Percentiles rank a stretch among this genome's conserved stretches.
phyloP scores from a whole-genome alignment of 73 alveolate species.

The Paramecium octaurelia region DNA sequence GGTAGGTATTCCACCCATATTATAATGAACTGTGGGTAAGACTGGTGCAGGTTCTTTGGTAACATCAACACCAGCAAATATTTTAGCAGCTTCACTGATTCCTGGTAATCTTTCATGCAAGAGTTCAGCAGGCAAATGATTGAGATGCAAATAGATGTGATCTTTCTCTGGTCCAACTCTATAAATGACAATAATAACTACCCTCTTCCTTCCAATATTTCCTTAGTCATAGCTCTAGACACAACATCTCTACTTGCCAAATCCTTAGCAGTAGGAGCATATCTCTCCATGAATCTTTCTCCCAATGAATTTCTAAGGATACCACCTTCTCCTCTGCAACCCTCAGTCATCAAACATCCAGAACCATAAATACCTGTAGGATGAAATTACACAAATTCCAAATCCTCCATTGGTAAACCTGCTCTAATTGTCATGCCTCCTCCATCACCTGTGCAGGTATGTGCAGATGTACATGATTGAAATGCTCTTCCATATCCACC shows the following conservation, averaged over 20 bases:
- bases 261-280: slow-evolving; percentile 77
- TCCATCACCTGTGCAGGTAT: slow-evolving; percentile 97
- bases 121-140: slow-evolving; percentile 83
- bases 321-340: slow-evolving; percentile 98
- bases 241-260: slow-evolving; percentile 96
- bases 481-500: slow-evolving; percentile 54
- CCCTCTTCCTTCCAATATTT: slow-evolving; percentile 64
- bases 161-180: slow-evolving; percentile 89
- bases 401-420: slow-evolving; percentile 89
- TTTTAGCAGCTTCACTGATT: slow-evolving; percentile 94
- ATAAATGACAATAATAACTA: background rate
- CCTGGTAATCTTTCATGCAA: slow-evolving; percentile 95
- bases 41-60: slow-evolving; percentile 98
- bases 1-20: slow-evolving; percentile 99
- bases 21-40: slow-evolving; percentile 99
- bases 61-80: slow-evolving; percentile 97
- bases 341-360: slow-evolving; percentile 97
- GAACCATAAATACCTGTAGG: slow-evolving; percentile 97
- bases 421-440: slow-evolving; percentile 88
- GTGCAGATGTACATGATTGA: slow-evolving; percentile 90
- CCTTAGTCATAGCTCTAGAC: slow-evolving; percentile 94
- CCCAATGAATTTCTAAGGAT: slow-evolving; percentile 85
- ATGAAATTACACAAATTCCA: slow-evolving; percentile 95
- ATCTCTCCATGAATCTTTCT: slow-evolving; percentile 91
- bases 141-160: slow-evolving; percentile 86